Evolutionary conservation across 2,329 filamentous ascomycete species (phyloP).

Genomic region (Fusarium sambucinum): DNA sequence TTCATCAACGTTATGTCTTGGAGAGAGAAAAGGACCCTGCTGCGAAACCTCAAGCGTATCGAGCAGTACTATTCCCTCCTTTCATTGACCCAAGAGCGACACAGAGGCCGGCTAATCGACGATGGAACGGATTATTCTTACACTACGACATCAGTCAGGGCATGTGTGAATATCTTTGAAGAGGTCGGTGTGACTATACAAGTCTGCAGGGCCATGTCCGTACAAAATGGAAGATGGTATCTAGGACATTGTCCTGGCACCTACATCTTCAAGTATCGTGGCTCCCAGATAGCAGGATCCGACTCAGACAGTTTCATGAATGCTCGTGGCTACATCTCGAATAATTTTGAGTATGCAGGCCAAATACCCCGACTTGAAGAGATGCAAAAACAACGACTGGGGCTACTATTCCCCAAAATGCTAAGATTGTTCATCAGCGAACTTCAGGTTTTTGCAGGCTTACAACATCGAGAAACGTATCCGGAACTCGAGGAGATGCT

Average conservation of each 20-base stretch:
- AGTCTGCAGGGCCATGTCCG: not conserved
- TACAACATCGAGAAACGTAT: not conserved
- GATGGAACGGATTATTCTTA: not conserved
- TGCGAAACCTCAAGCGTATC: not conserved
- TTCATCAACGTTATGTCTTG: not conserved
- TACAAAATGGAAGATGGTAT: constrained; percentile 27
- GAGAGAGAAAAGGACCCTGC: too few species aligned
- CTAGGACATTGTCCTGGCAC: constrained; percentile 44
- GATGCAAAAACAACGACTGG: not conserved
- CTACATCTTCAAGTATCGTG: constrained; percentile 47
- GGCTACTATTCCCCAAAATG: not conserved
- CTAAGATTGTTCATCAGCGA: constrained; percentile 13
- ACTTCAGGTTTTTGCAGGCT: constrained; percentile 1
- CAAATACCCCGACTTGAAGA: constrained; percentile 12
- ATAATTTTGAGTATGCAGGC: constrained; percentile 14
- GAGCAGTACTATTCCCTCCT: too few species aligned
- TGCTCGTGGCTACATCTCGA: not conserved
- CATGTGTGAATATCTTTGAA: not conserved
- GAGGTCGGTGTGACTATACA: not conserved
- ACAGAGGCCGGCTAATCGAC: not conserved
- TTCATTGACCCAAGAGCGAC: not conserved
- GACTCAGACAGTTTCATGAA: not conserved
- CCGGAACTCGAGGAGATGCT: not conserved
- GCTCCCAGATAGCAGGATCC: not conserved
- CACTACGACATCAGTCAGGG: not conserved